phyloP scores from a whole-genome alignment of 129 eudicot genomes.

The Scalesia atractyloides region DNA sequence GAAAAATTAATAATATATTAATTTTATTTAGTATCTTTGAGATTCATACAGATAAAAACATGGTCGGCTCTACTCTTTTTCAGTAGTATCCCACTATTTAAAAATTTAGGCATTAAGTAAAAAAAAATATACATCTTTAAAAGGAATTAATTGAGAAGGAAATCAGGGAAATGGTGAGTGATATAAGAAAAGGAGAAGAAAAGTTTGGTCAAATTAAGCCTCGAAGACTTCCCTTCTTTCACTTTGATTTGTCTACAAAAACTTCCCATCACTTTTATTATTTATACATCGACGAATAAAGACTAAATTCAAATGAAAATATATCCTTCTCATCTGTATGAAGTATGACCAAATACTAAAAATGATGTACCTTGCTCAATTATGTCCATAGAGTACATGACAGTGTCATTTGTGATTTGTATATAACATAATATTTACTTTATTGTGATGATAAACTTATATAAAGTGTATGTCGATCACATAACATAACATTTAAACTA shows the following conservation, averaged over 20 bases:
- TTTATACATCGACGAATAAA: neutral
- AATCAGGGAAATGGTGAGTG: conserved; percentile 33
- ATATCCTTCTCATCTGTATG: neutral
- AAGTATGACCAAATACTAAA: too few relatives aligned
- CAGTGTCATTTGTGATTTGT: too few relatives aligned
- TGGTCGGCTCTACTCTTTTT: too few relatives aligned
- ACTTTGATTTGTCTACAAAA: conserved; percentile 38
- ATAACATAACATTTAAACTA: neutral
- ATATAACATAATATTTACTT: too few relatives aligned
- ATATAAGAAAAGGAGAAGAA: conserved; percentile 59
- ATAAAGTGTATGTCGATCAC: neutral
- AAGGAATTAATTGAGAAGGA: neutral
- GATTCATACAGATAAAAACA: too few relatives aligned
- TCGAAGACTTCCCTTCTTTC: conserved; percentile 73
- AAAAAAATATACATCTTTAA: neutral
- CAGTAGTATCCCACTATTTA: too few relatives aligned
- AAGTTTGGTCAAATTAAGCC: conserved; percentile 80
- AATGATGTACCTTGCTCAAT: too few relatives aligned
- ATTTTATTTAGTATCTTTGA: too few relatives aligned
- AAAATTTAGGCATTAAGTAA: neutral
- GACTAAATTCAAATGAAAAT: neutral
- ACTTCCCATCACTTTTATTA: conserved; percentile 19
- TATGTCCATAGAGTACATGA: too few relatives aligned
- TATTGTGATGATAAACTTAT: neutral
- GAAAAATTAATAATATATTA: too few relatives aligned